Base-by-base conservation (phyloP, 2,329 filamentous ascomycete genomes). In the Hymenoscyphus fraxineus region DNA sequence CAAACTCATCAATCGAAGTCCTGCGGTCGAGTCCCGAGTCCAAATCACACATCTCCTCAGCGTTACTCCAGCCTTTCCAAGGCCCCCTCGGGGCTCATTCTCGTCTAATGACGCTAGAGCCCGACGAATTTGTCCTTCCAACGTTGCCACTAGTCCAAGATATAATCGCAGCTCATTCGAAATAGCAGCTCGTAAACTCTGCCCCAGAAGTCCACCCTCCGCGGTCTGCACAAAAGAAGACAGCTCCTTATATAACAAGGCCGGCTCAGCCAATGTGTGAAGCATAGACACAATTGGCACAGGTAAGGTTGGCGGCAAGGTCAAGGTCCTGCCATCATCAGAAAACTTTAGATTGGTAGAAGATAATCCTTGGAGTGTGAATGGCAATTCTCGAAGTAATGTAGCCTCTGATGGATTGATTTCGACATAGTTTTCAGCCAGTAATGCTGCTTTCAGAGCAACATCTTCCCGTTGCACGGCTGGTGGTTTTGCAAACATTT, bases 21-120 rank as follows among this genome's bases (percentile, higher is more conserved):
- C 95, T 89, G 98, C 96, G 0, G 95, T 99, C 6, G 95, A 92
- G 77, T 99, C 96, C 70, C 94, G 87, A 9, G 93, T 98, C 96
- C 96, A 99, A 31, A 99, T 90, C 2, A 99, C 90, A 72, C 94
- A 98, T 75, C 95, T 84, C 77, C 98, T 98, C 60, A 99, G 80
- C 0, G 95, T 99, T 15, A 99, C 94, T 1, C 93, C 93, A 0
- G 91, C 89, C 72, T 93, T 95, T 6, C 92, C 89, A 61, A 96
- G 87, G 1, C 89, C 89, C 56, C 85, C 84, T 58, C 88, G 83
- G 2, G 90, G 86, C 3, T 85, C 85, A 1, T 81, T 80, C 60
- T 90, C 86, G 68, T 91, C 87, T n/a, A 95, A 79, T 7, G 89
- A 86, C 5, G 88, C 83, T 59, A 98, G 79, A 0, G 93, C 93